Evolutionary conservation across 164 flowering plant species (phyloP).

Genomic region (Warburgia ugandensis): DNA sequence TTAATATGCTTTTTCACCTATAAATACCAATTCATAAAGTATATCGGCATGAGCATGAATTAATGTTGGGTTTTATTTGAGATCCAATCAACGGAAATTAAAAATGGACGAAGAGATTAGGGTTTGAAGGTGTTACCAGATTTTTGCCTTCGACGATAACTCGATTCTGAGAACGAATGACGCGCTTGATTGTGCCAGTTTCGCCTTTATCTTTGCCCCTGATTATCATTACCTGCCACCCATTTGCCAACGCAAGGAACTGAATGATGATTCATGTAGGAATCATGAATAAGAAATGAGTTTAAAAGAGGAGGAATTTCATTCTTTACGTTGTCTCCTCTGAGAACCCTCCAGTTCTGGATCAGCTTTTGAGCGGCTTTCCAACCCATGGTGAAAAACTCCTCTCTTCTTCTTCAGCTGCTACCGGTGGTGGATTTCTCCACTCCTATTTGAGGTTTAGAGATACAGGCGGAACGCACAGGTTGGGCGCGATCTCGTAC

Average conservation of each 20-base stretch:
- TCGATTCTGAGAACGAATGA: conserved; percentile 91
- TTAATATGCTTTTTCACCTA: conserved; percentile 94
- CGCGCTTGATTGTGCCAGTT: conserved; percentile 80
- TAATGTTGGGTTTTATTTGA: background rate
- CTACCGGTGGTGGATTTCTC: too few species aligned
- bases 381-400: conserved; percentile 59
- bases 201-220: conserved; percentile 92
- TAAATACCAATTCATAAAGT: conserved; percentile 3
- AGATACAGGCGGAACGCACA: too few species aligned
- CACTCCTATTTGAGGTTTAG: too few species aligned
- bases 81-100: background rate
- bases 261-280: background rate
- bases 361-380: conserved; percentile 93
- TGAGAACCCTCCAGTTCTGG: conserved; percentile 66
- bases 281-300: background rate
- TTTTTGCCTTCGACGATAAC: conserved; percentile 93
- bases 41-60: background rate
- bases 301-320: background rate
- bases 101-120: background rate
- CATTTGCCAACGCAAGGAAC: background rate
- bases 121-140: conserved; percentile 38
- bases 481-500: too few species aligned
- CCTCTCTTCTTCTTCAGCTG: background rate
- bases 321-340: conserved; percentile 75
- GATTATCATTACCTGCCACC: conserved; percentile 88